A percentile compares a stretch with the other conserved stretches of the same genome.
phyloP scores from a whole-genome alignment of 2,329 filamentous ascomycete species.

The Penicillium hesseltinei region DNA sequence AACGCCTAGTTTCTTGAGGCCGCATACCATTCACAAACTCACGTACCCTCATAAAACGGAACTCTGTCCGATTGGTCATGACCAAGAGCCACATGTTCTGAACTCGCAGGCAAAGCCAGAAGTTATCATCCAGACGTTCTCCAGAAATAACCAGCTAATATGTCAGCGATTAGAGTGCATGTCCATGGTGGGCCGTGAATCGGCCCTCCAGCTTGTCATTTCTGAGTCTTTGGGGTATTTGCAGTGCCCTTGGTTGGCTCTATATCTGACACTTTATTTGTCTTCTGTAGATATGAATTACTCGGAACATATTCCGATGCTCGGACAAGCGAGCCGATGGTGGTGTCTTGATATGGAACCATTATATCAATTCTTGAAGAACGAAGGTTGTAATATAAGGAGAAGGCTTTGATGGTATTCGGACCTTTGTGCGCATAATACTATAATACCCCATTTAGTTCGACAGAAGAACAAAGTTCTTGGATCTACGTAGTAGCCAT shows the following conservation, averaged over 20 bases:
- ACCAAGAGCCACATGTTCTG: background rate
- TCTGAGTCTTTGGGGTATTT: background rate
- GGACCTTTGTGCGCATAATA: background rate
- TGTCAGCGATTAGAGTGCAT: too few species aligned
- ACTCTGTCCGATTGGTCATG: background rate
- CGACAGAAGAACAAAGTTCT: background rate
- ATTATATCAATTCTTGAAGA: background rate
- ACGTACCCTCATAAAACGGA: background rate
- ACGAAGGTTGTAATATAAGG: too few species aligned
- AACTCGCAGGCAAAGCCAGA: background rate
- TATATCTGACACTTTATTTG: background rate
- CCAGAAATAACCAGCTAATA: background rate
- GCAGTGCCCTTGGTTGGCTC: background rate
- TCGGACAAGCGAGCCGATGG: conserved; percentile 1
- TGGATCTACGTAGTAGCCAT: too few species aligned
- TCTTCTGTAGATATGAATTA: background rate
- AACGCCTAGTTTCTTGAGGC: too few species aligned
- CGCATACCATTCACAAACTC: too few species aligned
- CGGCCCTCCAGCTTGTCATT: background rate
- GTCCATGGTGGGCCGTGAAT: background rate
- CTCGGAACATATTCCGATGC: conserved; percentile 3
- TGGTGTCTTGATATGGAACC: background rate
- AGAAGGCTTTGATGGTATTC: background rate
- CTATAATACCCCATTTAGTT: too few species aligned
- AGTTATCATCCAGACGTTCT: background rate